Base-by-base conservation (phyloP, 306 rosid species). In the Castanea mollissima region DNA sequence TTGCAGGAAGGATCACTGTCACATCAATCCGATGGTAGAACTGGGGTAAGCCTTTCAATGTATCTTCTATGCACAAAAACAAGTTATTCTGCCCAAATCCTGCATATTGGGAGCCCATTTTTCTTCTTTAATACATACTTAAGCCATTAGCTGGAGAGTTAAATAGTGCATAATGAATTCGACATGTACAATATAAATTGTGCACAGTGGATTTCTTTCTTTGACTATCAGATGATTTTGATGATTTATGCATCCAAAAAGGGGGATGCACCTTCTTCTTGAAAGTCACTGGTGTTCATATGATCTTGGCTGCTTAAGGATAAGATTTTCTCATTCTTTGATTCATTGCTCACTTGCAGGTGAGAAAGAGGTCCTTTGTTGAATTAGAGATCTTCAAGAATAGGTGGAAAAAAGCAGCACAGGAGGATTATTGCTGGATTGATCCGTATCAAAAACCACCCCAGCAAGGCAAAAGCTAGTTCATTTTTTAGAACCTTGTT, bases 311-410 rank as follows among this genome's bases (percentile, higher is more conserved):
- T 34, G 13, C n/a, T 35, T 19, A 19, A 67, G 52, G 15, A 8
- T 67, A 12, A 49, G 16, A 67, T 19, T 16, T 58, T 5, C 8
- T 5, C 60, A 35, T 3, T 21, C 6, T 34, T 51, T 59, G 34
- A 25, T 49, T 79, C 62, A 56, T 57, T 21, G 16, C 29, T 67
- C 35, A 32, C 58, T 23, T 56, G 57, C 73, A 87, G 87, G 88
- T 82, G 75, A 82, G 91, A 80, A 85, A 76, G 67, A 73, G 58
- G 16, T 87, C 87, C 38, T 58, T 25, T 31, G 38, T 60, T 78
- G 85, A 87, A 74, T 68, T 87, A 35, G 88, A 87, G 57, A 85
- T 27, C 51, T 87, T 85, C 81, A 84, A 82, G 79, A 79, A 59
- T 12, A 87, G 87, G 80, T 87, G 85, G 90, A 80, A 71, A 80